These are phyloP conservation scores for Oryza punctata DNA, from an alignment of 176 grass and related monocot species.

Conservation along the genomic window DNA sequence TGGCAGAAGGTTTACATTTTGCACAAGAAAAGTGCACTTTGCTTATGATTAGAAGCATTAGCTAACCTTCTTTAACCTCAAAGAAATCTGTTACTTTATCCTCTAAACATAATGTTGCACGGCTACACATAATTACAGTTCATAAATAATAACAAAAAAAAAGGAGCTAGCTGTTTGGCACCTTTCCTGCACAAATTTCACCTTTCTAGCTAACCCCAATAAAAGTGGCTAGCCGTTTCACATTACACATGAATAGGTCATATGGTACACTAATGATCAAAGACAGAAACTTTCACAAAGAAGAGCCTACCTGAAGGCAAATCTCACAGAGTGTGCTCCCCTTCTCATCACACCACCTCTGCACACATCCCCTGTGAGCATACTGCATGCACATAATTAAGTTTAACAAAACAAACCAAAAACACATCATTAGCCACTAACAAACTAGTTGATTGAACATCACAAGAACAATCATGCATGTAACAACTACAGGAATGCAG, in stretches of 20 bases:
- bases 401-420: not conserved
- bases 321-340: conserved; percentile 89
- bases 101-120: conserved; percentile 32
- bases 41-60: conserved; percentile 31
- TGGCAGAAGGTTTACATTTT: conserved; percentile 6
- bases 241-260: conserved; percentile 1
- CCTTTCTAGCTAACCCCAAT: not conserved
- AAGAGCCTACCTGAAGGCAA: conserved; percentile 74
- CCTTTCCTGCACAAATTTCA: conserved; percentile 11
- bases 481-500: not conserved
- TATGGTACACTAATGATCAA: not conserved
- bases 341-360: conserved; percentile 99
- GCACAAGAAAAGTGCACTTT: conserved; percentile 25
- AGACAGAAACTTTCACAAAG: not conserved
- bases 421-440: not conserved
- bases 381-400: conserved; percentile 50
- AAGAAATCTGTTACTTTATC: conserved; percentile 33
- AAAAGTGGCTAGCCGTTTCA: not conserved
- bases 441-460: not conserved
- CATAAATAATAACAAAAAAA: not conserved
- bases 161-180: not conserved
- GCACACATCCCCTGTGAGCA: conserved; percentile 86
- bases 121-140: conserved; percentile 14
- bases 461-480: not conserved
- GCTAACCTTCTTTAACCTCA: conserved; percentile 37